Percentiles rank a stretch among this genome's conserved stretches.
phyloP scores from a whole-genome alignment of 192 early-diverging fungal genomes.

The Coemansia sp. region DNA sequence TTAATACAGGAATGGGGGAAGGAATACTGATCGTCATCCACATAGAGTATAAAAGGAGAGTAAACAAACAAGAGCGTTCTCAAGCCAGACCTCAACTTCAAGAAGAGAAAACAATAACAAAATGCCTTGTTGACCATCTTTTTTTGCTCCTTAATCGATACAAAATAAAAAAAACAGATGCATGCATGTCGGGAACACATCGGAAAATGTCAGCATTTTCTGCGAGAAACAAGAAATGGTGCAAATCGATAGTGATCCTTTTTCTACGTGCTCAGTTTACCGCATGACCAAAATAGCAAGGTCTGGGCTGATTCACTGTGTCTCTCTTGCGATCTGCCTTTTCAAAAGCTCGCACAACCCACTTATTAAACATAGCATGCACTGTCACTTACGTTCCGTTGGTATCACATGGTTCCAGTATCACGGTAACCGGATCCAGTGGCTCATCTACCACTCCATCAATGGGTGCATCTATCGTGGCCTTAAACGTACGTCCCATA shows the following conservation, averaged over 20 bases:
- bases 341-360: neutral
- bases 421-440: constrained; percentile 30
- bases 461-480: constrained; percentile 25
- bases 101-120: too few relatives aligned
- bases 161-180: constrained; percentile 1
- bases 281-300: neutral
- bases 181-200: neutral
- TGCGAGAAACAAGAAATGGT: too few relatives aligned
- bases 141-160: neutral
- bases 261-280: too few relatives aligned
- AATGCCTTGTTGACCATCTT: too few relatives aligned
- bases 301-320: neutral
- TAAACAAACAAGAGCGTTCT: too few relatives aligned
- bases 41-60: too few relatives aligned
- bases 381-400: constrained; percentile 41
- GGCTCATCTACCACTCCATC: constrained; percentile 17
- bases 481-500: constrained; percentile 35
- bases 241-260: too few relatives aligned
- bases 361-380: too few relatives aligned
- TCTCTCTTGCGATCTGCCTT: neutral
- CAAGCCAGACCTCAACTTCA: too few relatives aligned
- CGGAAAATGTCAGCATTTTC: neutral
- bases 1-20: too few relatives aligned
- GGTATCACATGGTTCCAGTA: constrained; percentile 28
- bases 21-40: too few relatives aligned